Percentiles rank a stretch among this genome's conserved stretches.
Evolutionary conservation across 1,284 basidiomycete genomes (phyloP).

Genomic region (Puccinia triticina): DNA sequence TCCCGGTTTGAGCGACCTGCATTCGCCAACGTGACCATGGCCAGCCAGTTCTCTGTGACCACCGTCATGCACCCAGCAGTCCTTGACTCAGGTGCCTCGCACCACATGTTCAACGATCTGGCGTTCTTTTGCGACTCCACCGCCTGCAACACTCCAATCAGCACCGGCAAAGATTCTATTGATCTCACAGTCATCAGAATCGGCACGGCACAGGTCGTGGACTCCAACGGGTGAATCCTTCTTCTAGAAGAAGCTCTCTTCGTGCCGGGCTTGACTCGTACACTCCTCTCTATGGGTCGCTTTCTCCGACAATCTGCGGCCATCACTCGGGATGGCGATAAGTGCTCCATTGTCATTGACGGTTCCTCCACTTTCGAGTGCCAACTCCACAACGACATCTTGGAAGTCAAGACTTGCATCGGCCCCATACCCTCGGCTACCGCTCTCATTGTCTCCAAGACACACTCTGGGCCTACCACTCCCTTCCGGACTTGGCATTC

Average conservation of each 20-base stretch:
- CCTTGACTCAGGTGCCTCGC: not conserved
- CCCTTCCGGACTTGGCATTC: not conserved
- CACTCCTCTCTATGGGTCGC: no score
- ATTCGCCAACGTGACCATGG: not conserved
- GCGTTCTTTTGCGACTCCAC: not conserved
- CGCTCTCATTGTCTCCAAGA: no score
- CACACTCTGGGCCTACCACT: not conserved
- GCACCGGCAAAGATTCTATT: not conserved
- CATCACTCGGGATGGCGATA: not conserved
- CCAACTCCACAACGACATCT: no score
- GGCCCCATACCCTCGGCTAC: no score
- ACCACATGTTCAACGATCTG: conserved; percentile 4
- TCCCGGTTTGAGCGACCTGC: not conserved
- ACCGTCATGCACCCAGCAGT: not conserved
- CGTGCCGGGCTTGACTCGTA: not conserved
- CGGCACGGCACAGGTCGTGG: not conserved
- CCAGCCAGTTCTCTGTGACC: not conserved
- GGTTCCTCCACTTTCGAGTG: no score
- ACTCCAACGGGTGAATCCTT: not conserved
- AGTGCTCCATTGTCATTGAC: no score
- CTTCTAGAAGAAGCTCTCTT: not conserved
- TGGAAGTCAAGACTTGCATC: no score
- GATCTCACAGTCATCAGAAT: not conserved
- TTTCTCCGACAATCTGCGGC: no score
- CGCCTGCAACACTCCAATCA: not conserved